phyloP scores from a whole-genome alignment of 805 yeast genomes.

The Suhomyces emberorum region DNA sequence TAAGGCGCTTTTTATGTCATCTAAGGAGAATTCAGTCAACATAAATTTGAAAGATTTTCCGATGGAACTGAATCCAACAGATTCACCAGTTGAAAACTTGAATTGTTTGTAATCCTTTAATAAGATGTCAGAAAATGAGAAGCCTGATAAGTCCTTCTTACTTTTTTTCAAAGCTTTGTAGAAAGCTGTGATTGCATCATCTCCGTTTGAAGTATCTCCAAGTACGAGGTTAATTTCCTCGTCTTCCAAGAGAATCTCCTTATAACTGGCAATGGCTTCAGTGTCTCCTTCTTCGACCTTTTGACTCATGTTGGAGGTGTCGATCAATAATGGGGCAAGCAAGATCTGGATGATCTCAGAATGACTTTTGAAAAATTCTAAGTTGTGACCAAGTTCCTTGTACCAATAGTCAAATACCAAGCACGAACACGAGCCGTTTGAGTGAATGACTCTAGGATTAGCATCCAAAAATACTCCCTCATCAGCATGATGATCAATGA shows the following conservation, averaged over 20 bases:
- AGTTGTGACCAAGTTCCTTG: conserved; percentile 15
- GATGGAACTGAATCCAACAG: conserved; percentile 74
- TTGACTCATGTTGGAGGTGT: conserved; percentile 64
- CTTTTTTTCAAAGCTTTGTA: conserved; percentile 36
- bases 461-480: conserved; percentile 48
- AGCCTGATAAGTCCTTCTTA: conserved; percentile 62
- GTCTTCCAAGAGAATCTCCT: conserved; percentile 14
- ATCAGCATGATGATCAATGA: conserved; percentile 90
- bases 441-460: conserved; percentile 57
- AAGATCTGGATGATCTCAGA: conserved; percentile 44
- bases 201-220: background rate
- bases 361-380: conserved; percentile 15
- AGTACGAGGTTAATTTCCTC: background rate
- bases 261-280: conserved; percentile 41
- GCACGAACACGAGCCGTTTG: conserved; percentile 77
- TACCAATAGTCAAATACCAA: conserved; percentile 67
- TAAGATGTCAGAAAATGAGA: conserved; percentile 59
- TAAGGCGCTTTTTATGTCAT: conserved; percentile 24
- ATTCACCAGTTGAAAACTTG: conserved; percentile 25
- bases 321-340: conserved; percentile 69
- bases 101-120: conserved; percentile 85
- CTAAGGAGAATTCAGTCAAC: conserved; percentile 18
- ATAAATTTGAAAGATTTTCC: conserved; percentile 64
- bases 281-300: conserved; percentile 63
- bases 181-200: conserved; percentile 9